Evolutionary conservation across 306 rosid species (phyloP).

Genomic region (Cicer judaicum): DNA sequence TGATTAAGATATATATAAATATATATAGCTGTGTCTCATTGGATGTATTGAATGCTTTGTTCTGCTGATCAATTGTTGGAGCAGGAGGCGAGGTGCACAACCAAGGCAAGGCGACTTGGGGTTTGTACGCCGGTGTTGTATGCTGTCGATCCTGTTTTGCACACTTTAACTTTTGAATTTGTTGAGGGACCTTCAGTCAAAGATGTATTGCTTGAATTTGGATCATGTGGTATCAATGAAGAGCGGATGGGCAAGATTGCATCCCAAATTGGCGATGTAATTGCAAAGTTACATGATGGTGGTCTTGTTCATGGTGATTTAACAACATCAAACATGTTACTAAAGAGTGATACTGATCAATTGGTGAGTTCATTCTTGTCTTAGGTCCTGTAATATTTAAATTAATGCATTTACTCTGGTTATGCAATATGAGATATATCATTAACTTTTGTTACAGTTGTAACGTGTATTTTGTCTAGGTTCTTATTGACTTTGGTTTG

Average conservation of each 20-base stretch:
- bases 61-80: constrained; percentile 29
- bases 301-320: constrained; percentile 88
- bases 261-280: constrained; percentile 77
- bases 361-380: constrained; percentile 60
- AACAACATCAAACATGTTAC: constrained; percentile 87
- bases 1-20: neutral
- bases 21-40: constrained; percentile 1
- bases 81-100: constrained; percentile 95
- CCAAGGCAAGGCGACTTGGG: constrained; percentile 88
- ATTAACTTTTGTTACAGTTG: constrained; percentile 33
- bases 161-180: constrained; percentile 76
- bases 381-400: neutral
- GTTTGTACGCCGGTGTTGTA: constrained; percentile 75
- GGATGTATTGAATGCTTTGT: constrained; percentile 31
- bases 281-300: constrained; percentile 84
- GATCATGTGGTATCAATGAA: constrained; percentile 49
- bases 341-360: constrained; percentile 60
- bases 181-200: constrained; percentile 79
- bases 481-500: constrained; percentile 86
- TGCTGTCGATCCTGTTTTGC: constrained; percentile 66
- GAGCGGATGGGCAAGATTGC: constrained; percentile 64
- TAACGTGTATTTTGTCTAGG: constrained; percentile 53
- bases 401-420: constrained; percentile 1
- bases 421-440: constrained; percentile 22
- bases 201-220: constrained; percentile 76